Evolutionary conservation across 2,329 filamentous ascomycete species (phyloP), one percentile per base, ranked within the genome.

Genomic region (Massarina eburnea): DNA sequence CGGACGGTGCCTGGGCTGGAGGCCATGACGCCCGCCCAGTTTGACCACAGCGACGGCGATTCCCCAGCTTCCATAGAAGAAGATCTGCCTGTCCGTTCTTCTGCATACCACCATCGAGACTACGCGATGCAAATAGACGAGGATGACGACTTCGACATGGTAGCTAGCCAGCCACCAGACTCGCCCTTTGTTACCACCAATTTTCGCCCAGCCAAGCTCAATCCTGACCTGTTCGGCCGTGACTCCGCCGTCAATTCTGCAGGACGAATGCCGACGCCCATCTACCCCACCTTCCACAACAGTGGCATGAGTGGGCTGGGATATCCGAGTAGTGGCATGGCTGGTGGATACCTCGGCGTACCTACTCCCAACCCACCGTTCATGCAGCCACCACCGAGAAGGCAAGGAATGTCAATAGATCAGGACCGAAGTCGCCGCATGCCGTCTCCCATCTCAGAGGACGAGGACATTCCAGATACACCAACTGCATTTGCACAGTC

Each of bases 381-480:
- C 12, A 58, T 59, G 34, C 46, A 52, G 29, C 53, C 57, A 9
- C 43, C 57, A 30, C 44, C 52, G 7, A 53, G 60, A 42, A 63
- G 61, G 33, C 49, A 54, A 34, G 27, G 48, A 21, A 8, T 30
- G 12, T 30, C 27, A 30, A 49, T 57, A n/a, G 48, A 58, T 18
- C 40, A 55, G 32, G 58, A 68, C 40, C 53, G 64, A 15, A 60
- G 51, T 32, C 49, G 61, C 18, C 64, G 66, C 35, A 71, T 71
- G 66, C 70, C 70, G 3, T 72, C 70, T 17, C 70, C 70, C 37
- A 71, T 72, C 36, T 68, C 66, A 6, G 70, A 72, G 45, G 66
- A 70, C 48, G 68, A 71, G 36, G 65, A 66, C 37, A 51, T 67
- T 10, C 62, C 66, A 7, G 66, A 68, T 36, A 68, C 66, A 4